Base-by-base conservation (phyloP, 2,329 filamentous ascomycete species). In the Pseudogymnoascus sp. region DNA sequence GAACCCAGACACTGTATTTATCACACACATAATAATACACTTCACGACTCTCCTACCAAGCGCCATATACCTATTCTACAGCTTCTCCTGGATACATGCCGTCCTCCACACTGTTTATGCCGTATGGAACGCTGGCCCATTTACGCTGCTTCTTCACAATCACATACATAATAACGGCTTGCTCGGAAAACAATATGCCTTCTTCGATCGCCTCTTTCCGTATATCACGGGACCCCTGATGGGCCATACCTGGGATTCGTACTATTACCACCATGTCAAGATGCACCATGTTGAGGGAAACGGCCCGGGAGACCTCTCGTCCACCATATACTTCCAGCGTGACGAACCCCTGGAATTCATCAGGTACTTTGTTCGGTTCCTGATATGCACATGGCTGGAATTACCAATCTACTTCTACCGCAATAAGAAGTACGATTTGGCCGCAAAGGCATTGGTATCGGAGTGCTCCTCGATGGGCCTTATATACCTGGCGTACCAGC, bases 251-350 rank as follows among this genome's bases (percentile, higher is more conserved):
- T 91, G 88, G 88, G 90, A 93, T 74, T 87, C 86, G 1, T 93
- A 93, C 74, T 93, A 82, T 71, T 92, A 91, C 70, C 89, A 93
- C 70, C 89, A 93, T 68, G 88, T 92, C 70, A 93, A 93, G 76
- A 88, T 91, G 69, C 89, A 93, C 70, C 89, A 93, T 66, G 85
- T 92, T 61, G 89, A 92, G 74, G 87, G 84, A 64, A 93, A 93
- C 67, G 89, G 89, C 0, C 88, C 88, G 0, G 80, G 86, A 54
- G 89, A 93, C 68, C 78, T 91, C 0, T 90, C 86, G 1, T 88
- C 87, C 0, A 93, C 89, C 0, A 81, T 93, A 37, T 81, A 86
- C 12, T 92, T 89, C 71, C 87, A 91, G 70, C 81, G 89, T 5
- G 89, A 93, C 70, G 81, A 82, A 60, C 63, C 84, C 1, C 74